Evolutionary conservation across 2,329 filamentous ascomycete species (phyloP), one percentile per base, ranked within the genome.

Genomic region (Apiospora pterosperma): DNA sequence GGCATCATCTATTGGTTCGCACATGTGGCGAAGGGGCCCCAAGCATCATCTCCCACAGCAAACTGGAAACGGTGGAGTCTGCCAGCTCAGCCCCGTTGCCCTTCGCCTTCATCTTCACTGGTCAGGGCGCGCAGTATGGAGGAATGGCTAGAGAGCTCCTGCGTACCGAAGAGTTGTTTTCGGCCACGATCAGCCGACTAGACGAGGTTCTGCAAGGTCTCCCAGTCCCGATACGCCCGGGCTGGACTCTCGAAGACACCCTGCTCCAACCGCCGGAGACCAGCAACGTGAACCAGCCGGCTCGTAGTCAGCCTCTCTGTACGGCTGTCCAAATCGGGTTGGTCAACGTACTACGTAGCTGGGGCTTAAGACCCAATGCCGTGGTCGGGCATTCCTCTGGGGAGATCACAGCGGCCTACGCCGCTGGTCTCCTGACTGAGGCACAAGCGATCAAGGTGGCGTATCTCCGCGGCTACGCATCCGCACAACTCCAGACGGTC

Each of bases 361-460:
- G 73, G 67, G 71, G 70, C 5, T 62, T 80, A 7, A 63, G 67
- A 12, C 76, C 78, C 4, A 62, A 66, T 4, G 72, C 75, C 59
- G 80, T 82, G 36, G 80, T 74, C 2, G 77, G 79, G 7, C 73
- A 80, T 39, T 76, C 73, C 1, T 73, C 72, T 1, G 74, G 74
- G 0, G 74, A 76, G 61, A 75, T 76, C 8, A 74, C 67, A 0
- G 74, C 74, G 4, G 72, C 72, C 0, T 75, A 74, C 41, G 71
- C 72, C 1, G 63, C 71, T 1, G 76, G 72, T 0, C 68, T 23
- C 4, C 31, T 65, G 4, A 64, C 58, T 0, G 66, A 64, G 1
- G 63, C 62, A 6, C 62, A 72, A 11, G 68, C 71, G 6, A 70
- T 72, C 19, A 34, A 59, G 3, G 58, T 31, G 21, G 58, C 36